Base-by-base conservation (phyloP, 116 monocot genomes). In the Dioscorea cayenensis region DNA sequence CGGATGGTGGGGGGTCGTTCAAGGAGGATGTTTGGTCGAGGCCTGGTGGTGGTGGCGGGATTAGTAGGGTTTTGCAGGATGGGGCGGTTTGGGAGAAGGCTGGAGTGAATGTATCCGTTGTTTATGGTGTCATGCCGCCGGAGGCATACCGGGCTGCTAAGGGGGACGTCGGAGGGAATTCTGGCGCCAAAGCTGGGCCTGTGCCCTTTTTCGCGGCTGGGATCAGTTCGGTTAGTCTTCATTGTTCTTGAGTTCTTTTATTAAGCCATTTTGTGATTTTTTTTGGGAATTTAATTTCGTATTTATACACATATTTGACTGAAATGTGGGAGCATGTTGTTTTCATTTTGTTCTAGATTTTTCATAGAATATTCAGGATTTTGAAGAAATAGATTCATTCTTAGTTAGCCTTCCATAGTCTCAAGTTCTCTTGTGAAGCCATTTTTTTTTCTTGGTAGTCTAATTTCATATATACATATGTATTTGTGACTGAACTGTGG, bases 181-280 rank as follows among this genome's bases (percentile, higher is more conserved):
- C 43, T 1, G 43, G 11, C 1, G 43, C 14, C 28, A 80, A 80
- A 48, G 77, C 83, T 7, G 93, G 90, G 19, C 90, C 93, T 1
- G 79, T 97, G 19, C 97, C 97, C 3, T 97, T 97, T 78, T 97
- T 97, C 21, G 97, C 97, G 28, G 97, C 97, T 19, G 97, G 97
- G 10, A 88, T 97, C 61, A 97, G 97, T 79, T 93, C 97, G 79
- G 97, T 97, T 60, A 50, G 80, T 74, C 43, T 25, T 21, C 51
- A 17, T 14, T 14, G 7, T 51, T 17, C 51, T 51, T 6, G 7
- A 62, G 23, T 62, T 62, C 20, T 5, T 62, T 62, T 7, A 28
- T 55, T 3, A 43, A 43, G 43, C 43, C 43, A 43, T 43, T 43
- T 43, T 43, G 43, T 43, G 7, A 25, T 25, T 12, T 43, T 43